Evolutionary conservation across 164 flowering plant genomes (phyloP), one percentile per base, ranked within the genome.

Genomic region (Pachysandra terminalis): DNA sequence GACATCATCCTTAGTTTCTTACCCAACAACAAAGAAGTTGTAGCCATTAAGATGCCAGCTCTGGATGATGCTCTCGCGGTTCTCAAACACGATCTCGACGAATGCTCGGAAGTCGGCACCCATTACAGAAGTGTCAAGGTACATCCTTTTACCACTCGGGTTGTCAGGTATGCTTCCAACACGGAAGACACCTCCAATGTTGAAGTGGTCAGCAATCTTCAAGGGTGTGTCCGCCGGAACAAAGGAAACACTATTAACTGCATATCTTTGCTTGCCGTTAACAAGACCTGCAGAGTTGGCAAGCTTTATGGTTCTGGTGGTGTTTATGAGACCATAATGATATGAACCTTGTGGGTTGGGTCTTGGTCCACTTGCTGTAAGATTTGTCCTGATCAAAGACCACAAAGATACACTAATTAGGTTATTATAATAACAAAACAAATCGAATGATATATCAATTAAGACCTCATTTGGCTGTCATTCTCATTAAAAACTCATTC

Each of bases 261-360:
- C 71, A 59, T 70, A 75, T 0, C n/a, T n/a, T n/a, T n/a, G n/a
- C n/a, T n/a, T n/a, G n/a, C n/a, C n/a, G n/a, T n/a, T n/a, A n/a
- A n/a, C n/a, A n/a, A n/a, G n/a, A n/a, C n/a, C n/a, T n/a, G n/a
- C n/a, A n/a, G n/a, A n/a, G 37, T 74, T 83, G 54, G 57, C 64
- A 5, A 84, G 68, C 17, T 68, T 35, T 12, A 80, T 35, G 51
- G 82, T 80, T 7, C 81, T 64, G 12, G 81, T 51, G 5, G 76
- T 58, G 15, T 75, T 70, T 60, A 83, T 75, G 48, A 41, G 40
- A 7, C 79, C 83, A 52, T 82, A 82, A 52, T 77, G 84, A 65
- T 56, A 83, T 0, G 85, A 84, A 3, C 84, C 84, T 65, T 81
- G 87, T 0, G 84, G 84, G 55, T 83, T 81, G 4, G 83, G 83